Conservation (phyloP, 2,329 filamentous ascomycete genomes). For the Fusarium pseudonygamai region DNA sequence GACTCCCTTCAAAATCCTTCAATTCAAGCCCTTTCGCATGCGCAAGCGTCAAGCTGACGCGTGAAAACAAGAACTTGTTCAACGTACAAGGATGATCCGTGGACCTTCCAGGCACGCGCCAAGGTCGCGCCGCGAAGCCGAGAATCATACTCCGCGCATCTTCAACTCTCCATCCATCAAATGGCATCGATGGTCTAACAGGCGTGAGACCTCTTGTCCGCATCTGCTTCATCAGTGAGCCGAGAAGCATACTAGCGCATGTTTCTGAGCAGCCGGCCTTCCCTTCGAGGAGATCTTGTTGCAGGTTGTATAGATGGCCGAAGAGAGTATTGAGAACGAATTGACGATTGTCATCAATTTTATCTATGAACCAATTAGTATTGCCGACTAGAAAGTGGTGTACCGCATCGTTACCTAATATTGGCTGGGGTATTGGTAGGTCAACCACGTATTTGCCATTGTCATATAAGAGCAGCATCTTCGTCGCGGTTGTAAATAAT, state of each 20-base stretch:
- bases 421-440: constrained; percentile 20
- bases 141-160: constrained; percentile 14
- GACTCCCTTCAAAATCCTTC: constrained; percentile 5
- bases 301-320: constrained; percentile 8
- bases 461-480: constrained; percentile 1
- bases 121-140: neutral
- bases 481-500: neutral
- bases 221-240: constrained; percentile 18
- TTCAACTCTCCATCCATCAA: constrained; percentile 24
- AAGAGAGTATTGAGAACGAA: constrained; percentile 15
- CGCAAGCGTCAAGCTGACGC: neutral
- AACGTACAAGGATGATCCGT: constrained; percentile 19
- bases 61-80: neutral
- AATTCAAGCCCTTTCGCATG: neutral
- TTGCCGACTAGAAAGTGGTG: accelerated
- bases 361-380: neutral
- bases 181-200: neutral
- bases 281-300: constrained; percentile 16
- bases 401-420: neutral
- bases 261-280: constrained; percentile 17
- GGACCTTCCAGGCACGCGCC: constrained; percentile 20
- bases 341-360: constrained; percentile 12
- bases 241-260: constrained; percentile 17
- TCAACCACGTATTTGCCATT: constrained; percentile 8
- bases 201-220: neutral